A percentile compares a stretch with the other conserved stretches of the same genome.
These are phyloP conservation scores for Gossypium bickii DNA, from an alignment of 345 rosid species.

Conservation along the genomic window DNA sequence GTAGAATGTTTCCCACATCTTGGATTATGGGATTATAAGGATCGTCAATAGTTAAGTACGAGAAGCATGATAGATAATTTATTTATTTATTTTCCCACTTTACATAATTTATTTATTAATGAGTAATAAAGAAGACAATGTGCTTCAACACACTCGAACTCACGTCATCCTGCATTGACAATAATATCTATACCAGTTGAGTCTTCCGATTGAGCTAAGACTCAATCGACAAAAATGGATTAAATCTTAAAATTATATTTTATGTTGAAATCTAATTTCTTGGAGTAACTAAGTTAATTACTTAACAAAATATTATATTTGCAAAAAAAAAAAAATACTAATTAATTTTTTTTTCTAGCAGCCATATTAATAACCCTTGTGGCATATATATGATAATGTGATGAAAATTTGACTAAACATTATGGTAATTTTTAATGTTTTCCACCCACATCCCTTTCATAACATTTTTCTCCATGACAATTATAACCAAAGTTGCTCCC, in stretches of 20 bases:
- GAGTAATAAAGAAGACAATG: too few relatives aligned
- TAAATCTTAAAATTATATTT: too few relatives aligned
- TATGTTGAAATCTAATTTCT: too few relatives aligned
- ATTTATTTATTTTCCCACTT: neutral
- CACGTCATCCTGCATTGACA: too few relatives aligned
- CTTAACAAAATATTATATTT: too few relatives aligned
- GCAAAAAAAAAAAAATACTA: too few relatives aligned
- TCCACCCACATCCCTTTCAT: neutral
- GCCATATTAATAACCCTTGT: neutral
- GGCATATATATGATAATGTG: neutral
- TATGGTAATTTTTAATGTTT: neutral
- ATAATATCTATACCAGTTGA: too few relatives aligned
- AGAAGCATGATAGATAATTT: neutral
- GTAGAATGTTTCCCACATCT: slow-evolving; percentile 1
- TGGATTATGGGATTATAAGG: neutral
- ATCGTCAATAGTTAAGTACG: slow-evolving; percentile 4
- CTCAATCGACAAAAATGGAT: too few relatives aligned
- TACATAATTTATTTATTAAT: neutral
- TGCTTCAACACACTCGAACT: too few relatives aligned
- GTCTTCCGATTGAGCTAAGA: too few relatives aligned
- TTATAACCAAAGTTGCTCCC: neutral
- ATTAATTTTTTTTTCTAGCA: neutral
- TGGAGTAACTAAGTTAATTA: too few relatives aligned
- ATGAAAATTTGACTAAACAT: neutral
- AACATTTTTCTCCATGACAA: neutral